phyloP scores from a whole-genome alignment of 2,329 filamentous ascomycete genomes.

The Alternaria triticina region DNA sequence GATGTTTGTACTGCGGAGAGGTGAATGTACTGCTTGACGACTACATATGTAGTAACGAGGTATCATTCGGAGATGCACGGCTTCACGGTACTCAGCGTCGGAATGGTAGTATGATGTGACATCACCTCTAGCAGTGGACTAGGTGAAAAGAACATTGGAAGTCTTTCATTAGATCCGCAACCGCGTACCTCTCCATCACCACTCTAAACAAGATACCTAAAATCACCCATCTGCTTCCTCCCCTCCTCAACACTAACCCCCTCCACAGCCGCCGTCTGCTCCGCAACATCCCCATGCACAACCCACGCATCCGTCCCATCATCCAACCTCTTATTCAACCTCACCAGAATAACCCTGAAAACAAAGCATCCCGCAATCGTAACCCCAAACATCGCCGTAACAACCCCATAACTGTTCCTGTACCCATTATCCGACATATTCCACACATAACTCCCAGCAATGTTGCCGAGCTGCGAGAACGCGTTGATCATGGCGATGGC shows the following conservation, averaged over 20 bases:
- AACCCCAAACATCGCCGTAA: conserved; percentile 68
- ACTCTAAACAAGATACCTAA: conserved; percentile 40
- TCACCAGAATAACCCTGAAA: conserved; percentile 36
- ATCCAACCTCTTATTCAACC: conserved; percentile 43
- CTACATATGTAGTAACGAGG: background rate
- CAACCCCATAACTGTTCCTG: conserved; percentile 69
- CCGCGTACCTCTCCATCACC: background rate
- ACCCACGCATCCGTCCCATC: conserved; percentile 38
- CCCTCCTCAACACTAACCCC: conserved; percentile 40
- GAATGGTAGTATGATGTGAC: fast-evolving
- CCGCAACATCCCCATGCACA: conserved; percentile 34
- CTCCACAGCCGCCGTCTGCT: conserved; percentile 38
- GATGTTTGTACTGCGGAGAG: background rate
- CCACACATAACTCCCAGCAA: conserved; percentile 69
- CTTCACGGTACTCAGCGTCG: background rate
- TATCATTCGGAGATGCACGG: background rate
- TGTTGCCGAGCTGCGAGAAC: conserved; percentile 44
- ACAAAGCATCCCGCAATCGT: conserved; percentile 60
- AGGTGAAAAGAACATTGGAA: background rate
- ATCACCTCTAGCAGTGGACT: background rate
- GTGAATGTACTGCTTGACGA: background rate
- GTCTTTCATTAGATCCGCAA: background rate
- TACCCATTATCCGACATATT: conserved; percentile 64
- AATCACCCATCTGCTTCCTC: conserved; percentile 34
- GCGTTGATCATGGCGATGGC: conserved; percentile 68